Percentiles rank a stretch among this genome's conserved stretches.
These are phyloP conservation scores for Colletotrichum melonis DNA, from an alignment of 2,329 filamentous ascomycete genomes.

Conservation along the genomic window DNA sequence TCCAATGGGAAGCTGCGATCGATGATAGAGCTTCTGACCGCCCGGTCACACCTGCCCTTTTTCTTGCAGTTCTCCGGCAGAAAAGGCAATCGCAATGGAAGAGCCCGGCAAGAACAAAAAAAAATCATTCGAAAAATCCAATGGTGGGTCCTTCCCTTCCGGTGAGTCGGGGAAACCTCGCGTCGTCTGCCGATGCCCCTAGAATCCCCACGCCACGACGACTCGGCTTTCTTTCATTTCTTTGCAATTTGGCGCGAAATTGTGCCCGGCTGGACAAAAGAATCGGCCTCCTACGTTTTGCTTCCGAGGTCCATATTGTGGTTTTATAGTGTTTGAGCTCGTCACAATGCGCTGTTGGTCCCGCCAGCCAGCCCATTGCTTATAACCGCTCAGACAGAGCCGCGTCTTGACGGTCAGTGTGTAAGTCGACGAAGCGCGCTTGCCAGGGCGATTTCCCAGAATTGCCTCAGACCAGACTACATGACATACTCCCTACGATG, in stretches of 20 bases:
- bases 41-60: neutral
- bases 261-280: neutral
- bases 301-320: neutral
- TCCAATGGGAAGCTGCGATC: conserved; percentile 15
- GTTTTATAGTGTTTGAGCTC: neutral
- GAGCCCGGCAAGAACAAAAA: neutral
- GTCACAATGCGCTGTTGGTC: neutral
- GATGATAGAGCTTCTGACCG: conserved; percentile 20
- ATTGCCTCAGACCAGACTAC: neutral
- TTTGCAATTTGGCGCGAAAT: conserved; percentile 3
- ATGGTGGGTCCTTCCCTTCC: conserved; percentile 10
- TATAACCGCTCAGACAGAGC: neutral
- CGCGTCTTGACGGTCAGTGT: neutral
- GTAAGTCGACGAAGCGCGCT: neutral
- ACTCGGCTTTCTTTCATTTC: conserved; percentile 6
- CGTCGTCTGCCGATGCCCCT: conserved; percentile 27
- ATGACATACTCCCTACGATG: neutral
- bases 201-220: conserved; percentile 26
- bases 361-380: neutral
- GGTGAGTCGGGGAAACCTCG: conserved; percentile 27
- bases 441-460: too few relatives aligned
- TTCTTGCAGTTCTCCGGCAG: conserved; percentile 11
- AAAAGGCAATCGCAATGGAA: neutral
- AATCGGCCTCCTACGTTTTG: neutral
- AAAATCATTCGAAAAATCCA: neutral